Evolutionary conservation across 306 rosid genomes (phyloP).

Genomic region (Vigna radiata): DNA sequence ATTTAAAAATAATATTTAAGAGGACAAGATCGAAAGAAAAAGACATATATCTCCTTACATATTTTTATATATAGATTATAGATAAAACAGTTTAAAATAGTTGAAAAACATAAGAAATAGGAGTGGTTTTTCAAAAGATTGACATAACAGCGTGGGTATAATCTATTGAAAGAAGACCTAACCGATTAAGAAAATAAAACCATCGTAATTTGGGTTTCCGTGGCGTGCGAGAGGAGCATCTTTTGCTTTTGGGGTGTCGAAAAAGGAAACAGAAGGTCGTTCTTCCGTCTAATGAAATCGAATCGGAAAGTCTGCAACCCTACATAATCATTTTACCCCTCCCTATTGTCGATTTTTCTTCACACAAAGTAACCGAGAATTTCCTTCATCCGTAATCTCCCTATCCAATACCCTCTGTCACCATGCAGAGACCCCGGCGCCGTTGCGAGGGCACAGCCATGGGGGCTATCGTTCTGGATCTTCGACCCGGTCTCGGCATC

Average conservation of each 20-base stretch:
- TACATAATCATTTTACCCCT: slow-evolving; percentile 28
- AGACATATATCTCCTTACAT: too few relatives aligned
- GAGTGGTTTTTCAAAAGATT: too few relatives aligned
- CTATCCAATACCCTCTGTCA: neutral
- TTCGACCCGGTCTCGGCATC: slow-evolving; percentile 86
- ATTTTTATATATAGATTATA: too few relatives aligned
- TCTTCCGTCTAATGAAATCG: slow-evolving; percentile 21
- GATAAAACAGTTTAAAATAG: too few relatives aligned
- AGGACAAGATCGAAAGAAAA: too few relatives aligned
- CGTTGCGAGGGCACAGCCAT: slow-evolving; percentile 99
- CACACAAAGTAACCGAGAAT: slow-evolving; percentile 52
- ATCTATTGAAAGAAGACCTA: neutral
- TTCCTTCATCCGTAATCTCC: slow-evolving; percentile 15
- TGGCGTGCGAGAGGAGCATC: slow-evolving; percentile 41
- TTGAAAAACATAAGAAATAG: too few relatives aligned
- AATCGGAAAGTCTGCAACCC: neutral
- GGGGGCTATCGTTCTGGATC: slow-evolving; percentile 98
- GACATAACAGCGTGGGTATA: neutral
- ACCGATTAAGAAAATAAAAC: neutral
- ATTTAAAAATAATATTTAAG: too few relatives aligned
- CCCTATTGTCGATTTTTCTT: neutral
- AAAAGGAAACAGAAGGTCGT: neutral
- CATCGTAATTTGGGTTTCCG: neutral
- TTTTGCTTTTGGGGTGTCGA: neutral
- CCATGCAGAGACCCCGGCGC: slow-evolving; percentile 81